phyloP scores from a whole-genome alignment of 2,329 filamentous ascomycete species.

The Colletotrichum incanum region DNA sequence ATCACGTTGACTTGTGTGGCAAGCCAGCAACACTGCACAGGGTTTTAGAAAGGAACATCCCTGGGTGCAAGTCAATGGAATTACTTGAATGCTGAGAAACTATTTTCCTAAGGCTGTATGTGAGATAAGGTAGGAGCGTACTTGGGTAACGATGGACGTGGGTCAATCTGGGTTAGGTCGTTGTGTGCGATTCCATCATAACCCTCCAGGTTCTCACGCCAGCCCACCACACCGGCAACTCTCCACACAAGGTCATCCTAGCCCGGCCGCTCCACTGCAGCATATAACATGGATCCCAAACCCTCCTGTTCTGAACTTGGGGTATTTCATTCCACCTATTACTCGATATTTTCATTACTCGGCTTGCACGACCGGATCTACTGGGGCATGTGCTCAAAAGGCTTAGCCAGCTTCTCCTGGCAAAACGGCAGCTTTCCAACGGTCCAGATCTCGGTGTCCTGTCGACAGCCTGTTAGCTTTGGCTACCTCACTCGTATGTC shows the following conservation, averaged over 20 bases:
- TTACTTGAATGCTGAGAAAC: not conserved
- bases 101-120: not conserved
- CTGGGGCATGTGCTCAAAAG: slow-evolving; percentile 76
- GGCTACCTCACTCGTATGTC: not conserved
- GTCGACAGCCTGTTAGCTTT: not conserved
- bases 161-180: slow-evolving; percentile 9
- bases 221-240: slow-evolving; percentile 24
- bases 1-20: not conserved
- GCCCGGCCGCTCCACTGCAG: not conserved
- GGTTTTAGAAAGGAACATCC: not conserved
- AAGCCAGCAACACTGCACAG: not conserved
- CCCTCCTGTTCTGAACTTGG: slow-evolving; percentile 1
- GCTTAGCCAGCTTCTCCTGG: slow-evolving; percentile 75
- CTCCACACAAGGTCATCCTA: slow-evolving; percentile 24
- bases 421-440: slow-evolving; percentile 79
- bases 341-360: not conserved
- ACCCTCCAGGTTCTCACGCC: slow-evolving; percentile 42
- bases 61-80: not conserved
- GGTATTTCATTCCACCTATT: not conserved
- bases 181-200: slow-evolving; percentile 28
- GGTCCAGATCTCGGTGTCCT: slow-evolving; percentile 81
- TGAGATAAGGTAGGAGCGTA: not conserved
- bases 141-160: slow-evolving; percentile 22
- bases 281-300: slow-evolving; percentile 21
- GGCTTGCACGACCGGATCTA: slow-evolving; percentile 50